A percentile compares a stretch with the other conserved stretches of the same genome.
phyloP scores from a whole-genome alignment of 352 stramenopile species.

The Pythium periplocum region DNA sequence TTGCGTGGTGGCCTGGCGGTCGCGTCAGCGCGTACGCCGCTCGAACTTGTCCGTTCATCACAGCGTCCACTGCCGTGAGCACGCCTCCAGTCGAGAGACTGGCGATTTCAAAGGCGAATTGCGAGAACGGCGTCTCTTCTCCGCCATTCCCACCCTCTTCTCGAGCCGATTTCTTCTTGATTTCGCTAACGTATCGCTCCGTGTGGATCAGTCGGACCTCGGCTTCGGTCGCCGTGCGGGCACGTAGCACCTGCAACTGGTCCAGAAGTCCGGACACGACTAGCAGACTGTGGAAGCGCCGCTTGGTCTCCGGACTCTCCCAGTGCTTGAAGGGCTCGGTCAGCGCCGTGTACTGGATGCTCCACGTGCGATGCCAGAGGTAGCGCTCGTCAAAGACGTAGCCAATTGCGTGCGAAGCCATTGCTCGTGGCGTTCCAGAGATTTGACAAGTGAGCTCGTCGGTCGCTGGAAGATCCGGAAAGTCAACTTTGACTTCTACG shows the following conservation, averaged over 20 bases:
- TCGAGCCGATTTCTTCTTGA: conserved; percentile 39
- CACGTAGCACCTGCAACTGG: conserved; percentile 27
- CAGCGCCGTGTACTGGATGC: conserved; percentile 38
- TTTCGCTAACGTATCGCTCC: conserved; percentile 40
- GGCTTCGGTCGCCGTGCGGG: conserved; percentile 26
- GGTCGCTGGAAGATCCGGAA: neutral
- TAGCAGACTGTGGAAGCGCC: conserved; percentile 72
- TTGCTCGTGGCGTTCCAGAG: neutral
- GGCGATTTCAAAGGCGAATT: conserved; percentile 73
- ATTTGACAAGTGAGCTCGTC: neutral
- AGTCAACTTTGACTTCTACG: neutral
- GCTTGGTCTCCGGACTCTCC: conserved; percentile 79
- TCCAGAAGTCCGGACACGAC: conserved; percentile 62
- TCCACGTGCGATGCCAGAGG: conserved; percentile 71
- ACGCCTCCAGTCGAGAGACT: conserved; percentile 65
- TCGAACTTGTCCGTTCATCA: conserved; percentile 38
- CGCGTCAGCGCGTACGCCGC: conserved; percentile 59
- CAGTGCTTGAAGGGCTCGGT: conserved; percentile 68
- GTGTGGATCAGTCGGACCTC: conserved; percentile 64
- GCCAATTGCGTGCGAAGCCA: conserved; percentile 20
- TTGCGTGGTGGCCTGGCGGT: conserved; percentile 70
- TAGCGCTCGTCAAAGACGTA: conserved; percentile 84
- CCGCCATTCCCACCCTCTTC: conserved; percentile 66
- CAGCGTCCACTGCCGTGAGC: conserved; percentile 45
- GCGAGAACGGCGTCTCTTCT: conserved; percentile 64